Evolutionary conservation across 148 eudicot genomes (phyloP).

Genomic region (Cornus florida): DNA sequence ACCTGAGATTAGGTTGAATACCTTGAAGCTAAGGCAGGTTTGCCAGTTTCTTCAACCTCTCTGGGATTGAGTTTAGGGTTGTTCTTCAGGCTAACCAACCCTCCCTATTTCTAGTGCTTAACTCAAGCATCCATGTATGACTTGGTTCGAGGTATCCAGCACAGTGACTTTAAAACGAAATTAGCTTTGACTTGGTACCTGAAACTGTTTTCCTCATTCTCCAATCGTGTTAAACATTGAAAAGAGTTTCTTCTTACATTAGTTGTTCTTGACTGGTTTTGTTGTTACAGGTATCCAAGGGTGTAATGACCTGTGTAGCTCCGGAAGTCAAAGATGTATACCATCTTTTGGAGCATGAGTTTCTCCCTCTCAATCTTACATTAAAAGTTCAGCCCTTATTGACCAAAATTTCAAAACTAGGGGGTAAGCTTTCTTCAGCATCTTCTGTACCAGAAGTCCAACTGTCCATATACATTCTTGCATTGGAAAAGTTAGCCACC

Average conservation of each 20-base stretch:
- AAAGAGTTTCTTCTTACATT: background rate
- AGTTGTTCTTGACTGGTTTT: background rate
- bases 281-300: constrained; percentile 62
- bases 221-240: no score
- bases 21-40: background rate
- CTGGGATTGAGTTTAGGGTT: background rate
- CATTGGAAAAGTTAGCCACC: constrained; percentile 78
- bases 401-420: constrained; percentile 72
- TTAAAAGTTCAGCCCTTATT: constrained; percentile 69
- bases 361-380: constrained; percentile 68
- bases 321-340: constrained; percentile 94
- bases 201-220: background rate
- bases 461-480: constrained; percentile 66
- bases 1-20: background rate
- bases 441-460: constrained; percentile 90
- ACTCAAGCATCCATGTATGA: background rate
- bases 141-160: background rate
- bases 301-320: constrained; percentile 84
- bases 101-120: background rate
- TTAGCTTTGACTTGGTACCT: background rate
- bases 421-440: constrained; percentile 84
- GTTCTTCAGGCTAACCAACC: background rate
- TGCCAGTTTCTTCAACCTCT: background rate
- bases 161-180: background rate
- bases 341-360: constrained; percentile 78